phyloP scores from a whole-genome alignment of 306 rosid genomes.

The Boehmeria nivea region DNA sequence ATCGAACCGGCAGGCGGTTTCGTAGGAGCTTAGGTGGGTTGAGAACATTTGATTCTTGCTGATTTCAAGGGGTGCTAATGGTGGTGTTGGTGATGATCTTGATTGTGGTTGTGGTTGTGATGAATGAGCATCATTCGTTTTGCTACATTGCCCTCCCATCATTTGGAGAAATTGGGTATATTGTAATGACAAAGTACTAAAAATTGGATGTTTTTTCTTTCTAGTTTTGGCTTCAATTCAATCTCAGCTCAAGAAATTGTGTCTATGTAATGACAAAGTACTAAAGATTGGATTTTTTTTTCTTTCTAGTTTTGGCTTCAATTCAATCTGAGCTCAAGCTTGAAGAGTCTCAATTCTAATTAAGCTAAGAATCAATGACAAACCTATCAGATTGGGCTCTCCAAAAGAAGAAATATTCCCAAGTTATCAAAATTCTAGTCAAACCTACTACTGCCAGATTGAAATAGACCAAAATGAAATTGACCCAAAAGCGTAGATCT shows the following conservation, averaged over 20 bases:
- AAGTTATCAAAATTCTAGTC: not conserved
- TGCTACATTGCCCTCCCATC: conserved; percentile 77
- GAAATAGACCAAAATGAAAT: not conserved
- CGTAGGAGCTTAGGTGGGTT: conserved; percentile 67
- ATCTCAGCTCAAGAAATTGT: too few species aligned
- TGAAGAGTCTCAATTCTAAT: not conserved
- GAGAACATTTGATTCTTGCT: conserved; percentile 36
- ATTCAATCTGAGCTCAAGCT: conserved; percentile 6
- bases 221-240: conserved; percentile 1
- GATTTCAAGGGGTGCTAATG: conserved; percentile 30
- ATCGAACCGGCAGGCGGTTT: conserved; percentile 59
- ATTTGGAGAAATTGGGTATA: too few species aligned
- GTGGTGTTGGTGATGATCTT: not conserved
- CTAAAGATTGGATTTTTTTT: not conserved
- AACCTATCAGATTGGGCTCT: not conserved
- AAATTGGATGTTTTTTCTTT: not conserved
- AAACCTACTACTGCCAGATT: not conserved
- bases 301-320: not conserved
- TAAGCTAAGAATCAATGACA: not conserved
- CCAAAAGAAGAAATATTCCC: not conserved
- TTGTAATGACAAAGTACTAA: not conserved
- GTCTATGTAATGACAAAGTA: not conserved
- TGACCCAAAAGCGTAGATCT: not conserved
- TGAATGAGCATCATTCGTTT: conserved; percentile 22
- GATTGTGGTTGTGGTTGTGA: not conserved